Conservation (phyloP, 306 rosid genomes). For the Cicer pinnatifidum region DNA sequence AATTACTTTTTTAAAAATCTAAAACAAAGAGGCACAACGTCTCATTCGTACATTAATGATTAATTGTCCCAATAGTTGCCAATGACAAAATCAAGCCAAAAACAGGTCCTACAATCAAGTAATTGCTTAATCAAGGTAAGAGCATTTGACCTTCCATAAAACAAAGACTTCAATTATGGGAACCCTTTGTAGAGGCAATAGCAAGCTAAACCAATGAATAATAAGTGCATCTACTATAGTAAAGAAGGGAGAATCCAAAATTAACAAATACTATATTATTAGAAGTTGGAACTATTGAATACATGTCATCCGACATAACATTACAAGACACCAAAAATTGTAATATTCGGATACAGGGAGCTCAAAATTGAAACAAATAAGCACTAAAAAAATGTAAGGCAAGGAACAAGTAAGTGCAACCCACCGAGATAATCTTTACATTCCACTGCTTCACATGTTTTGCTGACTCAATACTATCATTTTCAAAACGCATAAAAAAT, state of each 20-base stretch:
- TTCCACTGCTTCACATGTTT: slow-evolving; percentile 98
- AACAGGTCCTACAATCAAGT: slow-evolving; percentile 26
- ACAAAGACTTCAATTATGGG: not conserved
- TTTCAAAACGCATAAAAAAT: slow-evolving; percentile 46
- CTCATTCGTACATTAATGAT: slow-evolving; percentile 21
- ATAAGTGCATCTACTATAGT: not conserved
- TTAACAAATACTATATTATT: not conserved
- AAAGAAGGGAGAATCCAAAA: not conserved
- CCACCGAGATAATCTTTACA: slow-evolving; percentile 92
- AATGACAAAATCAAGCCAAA: not conserved
- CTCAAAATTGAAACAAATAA: slow-evolving; percentile 35
- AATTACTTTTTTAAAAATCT: no score
- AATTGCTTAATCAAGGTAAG: slow-evolving; percentile 6
- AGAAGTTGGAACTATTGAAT: slow-evolving; percentile 1
- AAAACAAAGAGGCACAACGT: no score
- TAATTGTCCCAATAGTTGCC: not conserved
- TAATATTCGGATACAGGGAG: slow-evolving; percentile 8
- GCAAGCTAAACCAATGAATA: not conserved
- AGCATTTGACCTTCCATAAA: slow-evolving; percentile 8
- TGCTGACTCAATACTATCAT: slow-evolving; percentile 90
- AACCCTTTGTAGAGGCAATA: not conserved
- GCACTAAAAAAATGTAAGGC: not conserved
- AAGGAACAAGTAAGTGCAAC: slow-evolving; percentile 15
- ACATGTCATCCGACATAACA: slow-evolving; percentile 21
- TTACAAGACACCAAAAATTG: slow-evolving; percentile 20